Conservation (phyloP, 2,329 filamentous ascomycete genomes). For the Alternaria gansuensis region DNA sequence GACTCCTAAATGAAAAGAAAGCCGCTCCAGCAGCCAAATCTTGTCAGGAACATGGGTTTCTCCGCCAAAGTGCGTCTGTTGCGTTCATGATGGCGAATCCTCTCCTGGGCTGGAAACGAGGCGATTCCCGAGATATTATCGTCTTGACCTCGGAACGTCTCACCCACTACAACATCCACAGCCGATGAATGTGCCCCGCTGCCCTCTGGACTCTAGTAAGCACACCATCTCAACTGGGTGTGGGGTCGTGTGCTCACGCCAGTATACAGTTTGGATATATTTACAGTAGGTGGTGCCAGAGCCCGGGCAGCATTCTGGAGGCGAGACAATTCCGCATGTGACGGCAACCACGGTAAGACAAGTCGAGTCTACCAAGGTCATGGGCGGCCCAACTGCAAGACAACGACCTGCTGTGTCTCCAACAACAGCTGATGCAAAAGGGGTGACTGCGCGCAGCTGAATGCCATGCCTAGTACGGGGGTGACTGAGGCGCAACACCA, state of each 20-base stretch:
- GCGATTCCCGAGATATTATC: conserved; percentile 40
- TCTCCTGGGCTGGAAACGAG: neutral
- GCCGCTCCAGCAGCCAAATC: neutral
- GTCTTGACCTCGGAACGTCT: conserved; percentile 33
- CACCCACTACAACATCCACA: conserved; percentile 29
- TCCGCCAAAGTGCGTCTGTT: conserved; percentile 49
- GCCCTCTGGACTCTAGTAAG: conserved; percentile 14
- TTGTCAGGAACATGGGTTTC: neutral
- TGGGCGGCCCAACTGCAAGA: neutral
- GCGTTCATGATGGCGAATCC: conserved; percentile 70
- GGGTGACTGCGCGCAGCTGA: conserved; percentile 27
- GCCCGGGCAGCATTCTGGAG: neutral
- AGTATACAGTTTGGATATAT: conserved; percentile 1
- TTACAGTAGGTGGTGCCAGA: conserved; percentile 2
- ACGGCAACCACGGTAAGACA: neutral
- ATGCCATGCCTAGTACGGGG: conserved; percentile 30
- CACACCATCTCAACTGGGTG: conserved; percentile 11
- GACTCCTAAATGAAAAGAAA: neutral
- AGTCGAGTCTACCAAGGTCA: neutral
- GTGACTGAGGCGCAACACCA: conserved; percentile 19
- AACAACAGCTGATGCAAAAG: conserved; percentile 19
- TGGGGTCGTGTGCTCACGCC: conserved; percentile 1
- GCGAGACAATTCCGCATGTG: conserved; percentile 9
- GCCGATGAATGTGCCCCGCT: conserved; percentile 34
- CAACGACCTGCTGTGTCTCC: conserved; percentile 16